Conservation (phyloP, 148 eudicot genomes). For the Vaccinium darrowii region DNA sequence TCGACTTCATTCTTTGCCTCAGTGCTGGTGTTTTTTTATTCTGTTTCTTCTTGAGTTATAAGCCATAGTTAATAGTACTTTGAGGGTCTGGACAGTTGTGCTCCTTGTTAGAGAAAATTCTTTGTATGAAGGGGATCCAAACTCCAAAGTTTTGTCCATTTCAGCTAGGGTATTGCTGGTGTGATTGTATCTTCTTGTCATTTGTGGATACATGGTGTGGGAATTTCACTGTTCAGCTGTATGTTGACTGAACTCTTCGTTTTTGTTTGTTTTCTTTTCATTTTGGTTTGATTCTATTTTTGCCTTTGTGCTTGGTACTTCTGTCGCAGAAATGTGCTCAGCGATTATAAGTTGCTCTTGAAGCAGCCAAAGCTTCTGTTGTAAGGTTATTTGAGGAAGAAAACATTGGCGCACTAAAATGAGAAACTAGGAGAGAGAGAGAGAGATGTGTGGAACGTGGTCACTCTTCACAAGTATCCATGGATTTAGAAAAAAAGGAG, state of each 20-base stretch:
- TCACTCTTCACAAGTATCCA: not conserved
- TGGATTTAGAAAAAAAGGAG: not conserved
- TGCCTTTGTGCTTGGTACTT: not conserved
- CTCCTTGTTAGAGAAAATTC: not conserved
- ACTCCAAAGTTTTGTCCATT: not conserved
- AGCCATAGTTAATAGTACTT: not conserved
- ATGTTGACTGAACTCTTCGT: not conserved
- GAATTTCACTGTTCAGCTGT: not conserved
- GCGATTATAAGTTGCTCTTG: not conserved
- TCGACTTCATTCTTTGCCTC: not conserved
- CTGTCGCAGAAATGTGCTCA: not conserved
- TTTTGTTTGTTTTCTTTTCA: not conserved
- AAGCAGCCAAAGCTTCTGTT: not conserved
- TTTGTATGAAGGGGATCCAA: not conserved
- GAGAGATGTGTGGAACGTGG: constrained; percentile 3
- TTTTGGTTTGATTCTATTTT: not conserved
- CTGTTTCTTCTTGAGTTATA: not conserved
- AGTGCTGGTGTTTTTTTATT: not conserved
- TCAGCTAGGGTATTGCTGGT: not conserved
- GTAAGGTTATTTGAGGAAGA: not conserved
- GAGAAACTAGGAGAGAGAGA: constrained; percentile 1
- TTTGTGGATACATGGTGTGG: not conserved
- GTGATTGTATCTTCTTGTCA: not conserved
- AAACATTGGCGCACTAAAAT: not conserved
- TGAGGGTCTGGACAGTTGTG: not conserved